A percentile compares a stretch with the other conserved stretches of the same genome.
Conservation (phyloP, 2,329 filamentous ascomycete species). For the Byssoonygena ceratinophila region DNA sequence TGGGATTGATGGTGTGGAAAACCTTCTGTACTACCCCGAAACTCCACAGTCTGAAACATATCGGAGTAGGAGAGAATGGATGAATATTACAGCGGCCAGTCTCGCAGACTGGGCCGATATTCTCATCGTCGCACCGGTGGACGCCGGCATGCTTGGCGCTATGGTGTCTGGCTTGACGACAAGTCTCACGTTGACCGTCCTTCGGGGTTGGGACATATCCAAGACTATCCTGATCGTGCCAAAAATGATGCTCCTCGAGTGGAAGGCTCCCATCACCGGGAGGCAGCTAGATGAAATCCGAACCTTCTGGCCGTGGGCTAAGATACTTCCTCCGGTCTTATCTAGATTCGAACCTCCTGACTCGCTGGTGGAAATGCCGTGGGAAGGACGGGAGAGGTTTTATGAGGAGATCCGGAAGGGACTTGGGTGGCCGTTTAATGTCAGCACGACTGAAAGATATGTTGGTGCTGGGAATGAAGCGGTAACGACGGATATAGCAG, state of each 20-base stretch:
- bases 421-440: constrained; percentile 20
- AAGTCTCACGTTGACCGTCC: constrained; percentile 66
- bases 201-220: constrained; percentile 76
- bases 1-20: constrained; percentile 23
- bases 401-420: constrained; percentile 26
- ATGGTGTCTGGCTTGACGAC: constrained; percentile 80
- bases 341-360: constrained; percentile 62
- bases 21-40: constrained; percentile 34
- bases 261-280: constrained; percentile 81
- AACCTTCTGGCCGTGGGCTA: constrained; percentile 77
- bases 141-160: constrained; percentile 72
- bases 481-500: constrained; percentile 13
- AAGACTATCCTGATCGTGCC: constrained; percentile 79
- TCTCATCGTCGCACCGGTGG: constrained; percentile 71
- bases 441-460: not conserved
- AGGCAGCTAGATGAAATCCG: constrained; percentile 76
- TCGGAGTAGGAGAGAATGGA: constrained; percentile 30
- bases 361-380: constrained; percentile 41
- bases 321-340: constrained; percentile 67
- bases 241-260: constrained; percentile 80
- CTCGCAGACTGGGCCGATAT: constrained; percentile 81
- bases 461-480: constrained; percentile 19
- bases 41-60: constrained; percentile 30
- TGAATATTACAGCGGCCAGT: constrained; percentile 42
- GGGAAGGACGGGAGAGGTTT: constrained; percentile 38